phyloP scores from a whole-genome alignment of 2,329 filamentous ascomycete species.

The Xenoacremonium recifei region DNA sequence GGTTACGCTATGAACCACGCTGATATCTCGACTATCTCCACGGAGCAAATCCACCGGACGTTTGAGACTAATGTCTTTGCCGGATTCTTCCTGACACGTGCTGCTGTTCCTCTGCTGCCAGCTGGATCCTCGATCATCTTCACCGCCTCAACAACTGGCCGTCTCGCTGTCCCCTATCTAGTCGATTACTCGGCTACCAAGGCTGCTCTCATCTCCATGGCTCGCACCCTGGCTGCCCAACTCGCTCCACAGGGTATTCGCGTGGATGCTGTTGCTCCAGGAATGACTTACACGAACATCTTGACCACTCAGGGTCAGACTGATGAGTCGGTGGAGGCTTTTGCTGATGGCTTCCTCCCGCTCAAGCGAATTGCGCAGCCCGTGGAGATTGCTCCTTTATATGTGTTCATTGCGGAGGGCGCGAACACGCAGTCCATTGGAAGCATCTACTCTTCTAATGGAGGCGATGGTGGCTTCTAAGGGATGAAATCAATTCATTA shows the following conservation, averaged over 20 bases:
- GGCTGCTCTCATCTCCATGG: slow-evolving; percentile 57
- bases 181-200: slow-evolving; percentile 59
- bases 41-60: neutral
- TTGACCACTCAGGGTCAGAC: neutral
- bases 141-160: slow-evolving; percentile 52
- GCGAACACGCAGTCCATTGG: neutral
- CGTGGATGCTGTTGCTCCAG: slow-evolving; percentile 47
- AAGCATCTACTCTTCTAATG: neutral
- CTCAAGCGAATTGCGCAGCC: neutral
- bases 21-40: neutral
- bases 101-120: neutral
- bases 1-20: neutral
- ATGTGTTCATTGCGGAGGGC: neutral
- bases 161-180: slow-evolving; percentile 48
- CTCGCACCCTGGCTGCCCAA: slow-evolving; percentile 50
- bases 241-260: slow-evolving; percentile 56
- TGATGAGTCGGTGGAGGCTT: neutral
- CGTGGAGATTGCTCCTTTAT: neutral
- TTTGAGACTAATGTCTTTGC: neutral
- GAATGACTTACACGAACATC: slow-evolving; percentile 7
- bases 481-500: no score
- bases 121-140: slow-evolving; percentile 47
- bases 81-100: neutral
- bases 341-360: neutral
- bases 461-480: no score